A percentile compares a stretch with the other conserved stretches of the same genome.
Evolutionary conservation across 495 filamentous ascomycete species (phyloP).

Genomic region (Lophium mytilinum): DNA sequence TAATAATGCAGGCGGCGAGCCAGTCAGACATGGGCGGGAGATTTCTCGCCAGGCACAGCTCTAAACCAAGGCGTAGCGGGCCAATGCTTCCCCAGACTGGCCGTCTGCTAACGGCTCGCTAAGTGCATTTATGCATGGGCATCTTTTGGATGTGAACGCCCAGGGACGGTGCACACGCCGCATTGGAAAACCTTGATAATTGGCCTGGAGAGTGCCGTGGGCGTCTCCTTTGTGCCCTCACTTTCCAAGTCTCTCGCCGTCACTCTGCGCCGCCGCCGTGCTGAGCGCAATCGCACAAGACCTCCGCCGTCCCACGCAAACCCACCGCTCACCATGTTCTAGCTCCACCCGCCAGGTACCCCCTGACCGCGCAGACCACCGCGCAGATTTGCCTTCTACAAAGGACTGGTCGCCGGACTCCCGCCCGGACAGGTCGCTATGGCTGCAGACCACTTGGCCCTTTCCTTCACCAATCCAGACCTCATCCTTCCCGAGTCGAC

Average conservation of each 20-base stretch:
- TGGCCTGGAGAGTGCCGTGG: neutral
- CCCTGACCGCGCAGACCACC: neutral
- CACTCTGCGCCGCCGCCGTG: neutral
- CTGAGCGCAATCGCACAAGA: neutral
- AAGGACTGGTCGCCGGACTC: neutral
- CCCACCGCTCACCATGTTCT: neutral
- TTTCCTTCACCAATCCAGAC: constrained; percentile 70
- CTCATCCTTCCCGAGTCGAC: constrained; percentile 71
- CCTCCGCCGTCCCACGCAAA: neutral
- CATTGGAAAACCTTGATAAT: neutral
- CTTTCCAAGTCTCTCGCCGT: neutral
- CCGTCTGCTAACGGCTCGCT: too few species aligned
- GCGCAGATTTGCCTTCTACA: neutral
- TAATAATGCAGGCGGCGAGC: too few species aligned
- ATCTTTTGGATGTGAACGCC: too few species aligned
- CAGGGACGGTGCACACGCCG: neutral
- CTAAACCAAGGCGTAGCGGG: too few species aligned
- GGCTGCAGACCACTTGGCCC: neutral
- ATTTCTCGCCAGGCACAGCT: too few species aligned
- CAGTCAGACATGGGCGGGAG: too few species aligned
- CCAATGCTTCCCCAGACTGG: too few species aligned
- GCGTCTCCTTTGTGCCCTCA: neutral
- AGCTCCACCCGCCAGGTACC: neutral
- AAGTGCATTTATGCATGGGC: too few species aligned
- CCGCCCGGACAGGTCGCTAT: neutral